phyloP scores from a whole-genome alignment of 2,329 filamentous ascomycete genomes.

The Fusarium bulbicola region DNA sequence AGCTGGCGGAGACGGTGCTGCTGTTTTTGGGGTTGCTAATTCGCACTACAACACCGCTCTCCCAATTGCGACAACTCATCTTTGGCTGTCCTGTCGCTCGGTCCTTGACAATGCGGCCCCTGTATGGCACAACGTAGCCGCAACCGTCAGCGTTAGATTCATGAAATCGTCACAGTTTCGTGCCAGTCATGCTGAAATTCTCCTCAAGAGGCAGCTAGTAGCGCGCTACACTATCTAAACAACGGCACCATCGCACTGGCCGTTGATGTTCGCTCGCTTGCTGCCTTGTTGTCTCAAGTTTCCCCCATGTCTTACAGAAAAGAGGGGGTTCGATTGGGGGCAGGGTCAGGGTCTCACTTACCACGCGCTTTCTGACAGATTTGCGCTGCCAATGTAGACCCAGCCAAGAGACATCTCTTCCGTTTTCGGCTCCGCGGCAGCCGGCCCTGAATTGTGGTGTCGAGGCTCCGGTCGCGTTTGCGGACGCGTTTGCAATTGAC shows the following conservation, averaged over 20 bases:
- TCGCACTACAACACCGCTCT: constrained; percentile 86
- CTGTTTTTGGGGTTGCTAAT: constrained; percentile 48
- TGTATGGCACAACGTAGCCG: constrained; percentile 46
- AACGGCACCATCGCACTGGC: constrained; percentile 31
- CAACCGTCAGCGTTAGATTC: constrained; percentile 39
- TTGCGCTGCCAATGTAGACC: constrained; percentile 90
- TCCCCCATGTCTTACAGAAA: constrained; percentile 36
- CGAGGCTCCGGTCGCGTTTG: constrained; percentile 25
- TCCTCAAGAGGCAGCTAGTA: constrained; percentile 29
- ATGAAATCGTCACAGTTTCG: constrained; percentile 33
- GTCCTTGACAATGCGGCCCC: constrained; percentile 82
- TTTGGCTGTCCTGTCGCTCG: constrained; percentile 73
- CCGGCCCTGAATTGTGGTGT: constrained; percentile 13
- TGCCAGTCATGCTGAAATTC: constrained; percentile 25
- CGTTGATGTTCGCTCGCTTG: constrained; percentile 35
- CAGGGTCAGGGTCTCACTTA: constrained; percentile 50
- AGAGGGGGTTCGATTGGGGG: constrained; percentile 6
- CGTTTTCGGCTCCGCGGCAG: constrained; percentile 31
- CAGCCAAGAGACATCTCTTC: constrained; percentile 61
- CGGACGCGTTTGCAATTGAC: constrained; percentile 18
- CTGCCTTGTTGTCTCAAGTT: constrained; percentile 33
- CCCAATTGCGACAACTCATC: constrained; percentile 91
- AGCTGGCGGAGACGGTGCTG: constrained; percentile 19
- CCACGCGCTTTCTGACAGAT: constrained; percentile 94
- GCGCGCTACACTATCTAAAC: constrained; percentile 14